Evolutionary conservation across 495 filamentous ascomycete genomes (phyloP), one percentile per base, ranked within the genome.

Genomic region (Cairneyella variabilis): DNA sequence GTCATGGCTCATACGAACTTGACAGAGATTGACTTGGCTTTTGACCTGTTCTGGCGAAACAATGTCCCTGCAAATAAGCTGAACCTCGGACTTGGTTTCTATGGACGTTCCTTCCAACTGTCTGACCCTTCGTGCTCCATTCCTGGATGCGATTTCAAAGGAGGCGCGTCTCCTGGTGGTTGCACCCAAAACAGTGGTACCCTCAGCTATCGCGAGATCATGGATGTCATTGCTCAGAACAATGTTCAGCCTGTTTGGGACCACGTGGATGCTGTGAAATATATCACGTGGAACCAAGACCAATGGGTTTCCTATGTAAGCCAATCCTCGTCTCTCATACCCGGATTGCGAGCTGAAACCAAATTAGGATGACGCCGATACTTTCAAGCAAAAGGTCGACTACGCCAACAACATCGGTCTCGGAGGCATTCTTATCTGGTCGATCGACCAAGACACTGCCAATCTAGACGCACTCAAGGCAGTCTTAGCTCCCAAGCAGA

Each of bases 21-120:
- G n/a, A n/a, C 79, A 0, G 79, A 82, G 59, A 83, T 84, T 49
- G 53, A 78, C 7, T 18, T 53, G 2, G 72, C 67, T 0, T 18
- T 75, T 0, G 62, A 80, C 0, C 60, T 80, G 0, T 61, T 80
- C 0, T 81, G 78, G 78, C 62, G 78, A 0, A 70, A 69, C 51
- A 52, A 68, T 22, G 63, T 83, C 7, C 38, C 55, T 2, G 60
- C 76, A 0, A 27, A 40, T 0, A 66, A 76, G 45, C 61, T 83
- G 3, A 55, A 55, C 41, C 48, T 83, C 0, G 47, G 47, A 2
- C 3, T 25, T 4, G 47, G 47, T n/a, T 50, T 38, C 18, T 50
- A 50, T n/a, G 47, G 47, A 1, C 2, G 47, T 38, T 3, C 3
- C 7, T 50, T 50, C 14, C 3, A 21, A 12, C 18, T 50, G 2